A percentile compares a stretch with the other conserved stretches of the same genome.
phyloP scores from a whole-genome alignment of 164 flowering plant species.

The Dillenia turbinata region DNA sequence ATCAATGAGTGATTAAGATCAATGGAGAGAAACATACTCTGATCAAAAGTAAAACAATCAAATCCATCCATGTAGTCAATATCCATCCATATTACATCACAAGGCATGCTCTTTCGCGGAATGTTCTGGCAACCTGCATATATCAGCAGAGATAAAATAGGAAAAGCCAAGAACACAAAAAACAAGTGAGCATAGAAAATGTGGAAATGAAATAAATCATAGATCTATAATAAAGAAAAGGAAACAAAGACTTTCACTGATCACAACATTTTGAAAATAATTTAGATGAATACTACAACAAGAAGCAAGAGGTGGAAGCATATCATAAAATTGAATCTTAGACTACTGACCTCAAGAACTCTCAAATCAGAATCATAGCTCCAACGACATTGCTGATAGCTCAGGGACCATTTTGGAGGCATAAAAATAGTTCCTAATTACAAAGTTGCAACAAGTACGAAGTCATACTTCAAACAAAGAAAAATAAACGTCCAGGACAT shows the following conservation, averaged over 20 bases:
- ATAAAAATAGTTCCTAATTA: conserved; percentile 76
- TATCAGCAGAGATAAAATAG: not conserved
- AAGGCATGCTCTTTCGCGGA: conserved; percentile 86
- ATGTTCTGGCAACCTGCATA: conserved; percentile 65
- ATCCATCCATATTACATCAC: conserved; percentile 99
- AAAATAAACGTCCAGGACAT: not conserved
- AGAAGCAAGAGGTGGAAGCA: not conserved
- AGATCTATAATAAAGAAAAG: not conserved
- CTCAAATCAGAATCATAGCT: conserved; percentile 74
- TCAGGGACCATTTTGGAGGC: conserved; percentile 98
- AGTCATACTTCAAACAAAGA: not conserved
- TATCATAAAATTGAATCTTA: not conserved
- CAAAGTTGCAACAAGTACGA: not conserved
- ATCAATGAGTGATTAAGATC: not conserved
- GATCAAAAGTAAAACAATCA: conserved; percentile 90
- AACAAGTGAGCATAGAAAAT: not conserved
- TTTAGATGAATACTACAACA: not conserved
- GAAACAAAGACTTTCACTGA: not conserved
- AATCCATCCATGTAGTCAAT: conserved; percentile 98
- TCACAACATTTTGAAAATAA: not conserved
- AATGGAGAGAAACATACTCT: conserved; percentile 36
- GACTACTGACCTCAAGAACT: conserved; percentile 59
- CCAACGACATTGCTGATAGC: conserved; percentile 98
- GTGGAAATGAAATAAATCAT: not conserved
- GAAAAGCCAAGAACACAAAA: not conserved